Evolutionary conservation across 495 filamentous ascomycete species (phyloP), one percentile per base, ranked within the genome.

Genomic region (Entonaema liquescens): DNA sequence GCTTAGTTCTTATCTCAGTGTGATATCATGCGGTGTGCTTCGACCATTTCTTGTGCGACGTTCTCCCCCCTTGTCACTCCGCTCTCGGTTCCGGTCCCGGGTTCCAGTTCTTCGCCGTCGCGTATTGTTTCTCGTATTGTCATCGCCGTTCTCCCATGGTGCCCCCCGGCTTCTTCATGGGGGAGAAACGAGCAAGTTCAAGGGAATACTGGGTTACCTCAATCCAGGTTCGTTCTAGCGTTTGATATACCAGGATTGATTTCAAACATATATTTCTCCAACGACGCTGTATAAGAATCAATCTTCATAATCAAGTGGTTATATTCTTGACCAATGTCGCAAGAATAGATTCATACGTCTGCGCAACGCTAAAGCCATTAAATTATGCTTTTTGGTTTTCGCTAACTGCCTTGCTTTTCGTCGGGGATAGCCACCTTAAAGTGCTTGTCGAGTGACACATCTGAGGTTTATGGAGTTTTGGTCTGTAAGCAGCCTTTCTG

Each of bases 1-100:
- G 52, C 54, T 15, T 62, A 12, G 54, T 19, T 8, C 17, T 42
- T 36, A 54, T 21, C 54, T 35, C 38, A 49, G n/a, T 44, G 50
- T 38, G 50, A 53, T 58, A 21, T n/a, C 11, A 57, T 71, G 68
- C 68, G 62, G 68, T 71, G 62, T 66, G 62, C 62, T 66, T 66
- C 62, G 68, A 44, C 38, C 47, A 52, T 36, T 29, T 15, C 6
- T 57, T 52, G 57, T 19, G 28, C 52, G 38, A 31, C 21, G 15
- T 47, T 33, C 31, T 33, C 31, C 31, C 31, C 42, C 33, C 56
- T 23, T 2, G 31, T 55, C 33, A 21, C 40, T 21, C 33, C 57
- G 58, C 42, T 47, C 42, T 23, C 68, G 54, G 28, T 50, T 42
- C 26, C 49, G 47, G 17, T 36, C 17, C 55, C 25, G 25, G 23